Conservation (phyloP, 768 basidiomycete genomes). For the Suillus plorans region DNA sequence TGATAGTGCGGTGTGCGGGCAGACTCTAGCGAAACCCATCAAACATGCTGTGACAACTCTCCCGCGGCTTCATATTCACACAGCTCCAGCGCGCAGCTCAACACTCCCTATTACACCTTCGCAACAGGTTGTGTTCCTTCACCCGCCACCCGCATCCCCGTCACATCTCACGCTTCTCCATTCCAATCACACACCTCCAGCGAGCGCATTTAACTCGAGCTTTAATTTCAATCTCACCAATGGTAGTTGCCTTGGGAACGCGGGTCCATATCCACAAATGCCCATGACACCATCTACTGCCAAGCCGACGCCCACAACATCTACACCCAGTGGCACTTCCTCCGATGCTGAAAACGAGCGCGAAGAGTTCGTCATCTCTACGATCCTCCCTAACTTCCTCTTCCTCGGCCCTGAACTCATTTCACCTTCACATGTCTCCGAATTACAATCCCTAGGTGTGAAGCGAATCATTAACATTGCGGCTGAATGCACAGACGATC, state of each 20-base stretch:
- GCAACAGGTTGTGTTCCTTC: slow-evolving; percentile 20
- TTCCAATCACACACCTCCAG: slow-evolving; percentile 59
- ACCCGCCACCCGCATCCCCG: slow-evolving; percentile 44
- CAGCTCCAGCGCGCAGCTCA: slow-evolving; percentile 55
- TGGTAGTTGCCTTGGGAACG: background rate
- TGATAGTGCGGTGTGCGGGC: too few species aligned
- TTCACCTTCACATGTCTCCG: slow-evolving; percentile 67
- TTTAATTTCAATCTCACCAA: background rate
- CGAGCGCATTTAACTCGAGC: slow-evolving; percentile 34
- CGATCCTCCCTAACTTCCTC: slow-evolving; percentile 87
- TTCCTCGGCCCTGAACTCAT: slow-evolving; percentile 90
- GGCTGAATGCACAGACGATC: slow-evolving; percentile 78
- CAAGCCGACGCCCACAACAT: slow-evolving; percentile 51
- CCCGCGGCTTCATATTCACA: slow-evolving; percentile 62
- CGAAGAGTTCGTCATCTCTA: slow-evolving; percentile 78
- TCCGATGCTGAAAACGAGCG: slow-evolving; percentile 42
- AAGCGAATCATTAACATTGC: slow-evolving; percentile 91
- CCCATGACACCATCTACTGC: slow-evolving; percentile 40
- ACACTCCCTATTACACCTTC: slow-evolving; percentile 52
- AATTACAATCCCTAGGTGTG: slow-evolving; percentile 74
- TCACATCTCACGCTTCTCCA: slow-evolving; percentile 60
- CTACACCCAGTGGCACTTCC: slow-evolving; percentile 38
- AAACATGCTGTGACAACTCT: slow-evolving; percentile 27
- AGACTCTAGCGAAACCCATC: background rate
- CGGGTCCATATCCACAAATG: slow-evolving; percentile 25